Evolutionary conservation across 176 grass and related monocot genomes (phyloP).

Genomic region (Zizania latifolia): DNA sequence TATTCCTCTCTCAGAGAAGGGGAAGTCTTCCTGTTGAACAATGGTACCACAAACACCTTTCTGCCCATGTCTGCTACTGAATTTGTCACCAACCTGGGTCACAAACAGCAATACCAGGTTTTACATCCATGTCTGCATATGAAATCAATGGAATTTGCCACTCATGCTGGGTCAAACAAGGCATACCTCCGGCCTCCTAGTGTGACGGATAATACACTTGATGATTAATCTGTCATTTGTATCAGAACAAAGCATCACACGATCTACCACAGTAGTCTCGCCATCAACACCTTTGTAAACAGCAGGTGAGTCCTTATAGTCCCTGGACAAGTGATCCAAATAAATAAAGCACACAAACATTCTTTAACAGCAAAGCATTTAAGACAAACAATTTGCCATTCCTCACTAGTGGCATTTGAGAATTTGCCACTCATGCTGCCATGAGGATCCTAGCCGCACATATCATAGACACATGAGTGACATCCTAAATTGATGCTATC

Average conservation of each 20-base stretch:
- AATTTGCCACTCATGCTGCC: neutral
- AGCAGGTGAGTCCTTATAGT: conserved; percentile 50
- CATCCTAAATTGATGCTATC: neutral
- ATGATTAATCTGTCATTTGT: conserved; percentile 77
- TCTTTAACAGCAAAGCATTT: neutral
- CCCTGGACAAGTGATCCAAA: conserved; percentile 24
- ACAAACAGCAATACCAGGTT: conserved; percentile 16
- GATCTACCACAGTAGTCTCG: conserved; percentile 86
- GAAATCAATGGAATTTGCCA: conserved; percentile 15
- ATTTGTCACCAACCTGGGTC: conserved; percentile 91
- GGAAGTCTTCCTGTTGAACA: conserved; percentile 96
- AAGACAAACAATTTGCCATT: neutral
- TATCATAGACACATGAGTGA: neutral
- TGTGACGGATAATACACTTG: conserved; percentile 90
- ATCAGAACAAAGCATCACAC: conserved; percentile 83
- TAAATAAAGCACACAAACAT: conserved; percentile 7
- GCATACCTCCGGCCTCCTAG: conserved; percentile 75
- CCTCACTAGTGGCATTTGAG: neutral
- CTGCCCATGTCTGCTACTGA: conserved; percentile 97
- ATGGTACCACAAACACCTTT: conserved; percentile 99
- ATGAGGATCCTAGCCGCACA: neutral
- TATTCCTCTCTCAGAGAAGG: conserved; percentile 86
- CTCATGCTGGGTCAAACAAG: neutral
- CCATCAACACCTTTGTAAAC: conserved; percentile 87
- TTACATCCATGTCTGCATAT: conserved; percentile 5